A percentile compares a stretch with the other conserved stretches of the same genome.
These are phyloP conservation scores for Saccharomyces hybrid DNA, from an alignment of 1,139 yeast genomes.

Conservation along the genomic window DNA sequence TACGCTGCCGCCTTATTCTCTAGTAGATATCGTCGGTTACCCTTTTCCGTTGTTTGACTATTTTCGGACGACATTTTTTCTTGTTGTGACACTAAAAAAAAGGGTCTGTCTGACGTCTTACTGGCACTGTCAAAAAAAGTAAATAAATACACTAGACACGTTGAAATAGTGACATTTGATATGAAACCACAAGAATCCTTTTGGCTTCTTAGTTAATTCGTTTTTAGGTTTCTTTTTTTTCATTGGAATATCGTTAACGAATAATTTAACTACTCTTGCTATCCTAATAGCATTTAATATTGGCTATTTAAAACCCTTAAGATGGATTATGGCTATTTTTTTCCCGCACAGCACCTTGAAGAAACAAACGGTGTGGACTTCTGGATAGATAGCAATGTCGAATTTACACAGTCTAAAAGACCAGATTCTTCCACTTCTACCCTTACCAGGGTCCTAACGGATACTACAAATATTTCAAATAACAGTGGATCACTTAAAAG, in stretches of 20 bases:
- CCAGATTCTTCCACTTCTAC: neutral
- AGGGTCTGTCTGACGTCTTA: neutral
- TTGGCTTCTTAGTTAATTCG: neutral
- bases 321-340: neutral
- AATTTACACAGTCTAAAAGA: neutral
- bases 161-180: neutral
- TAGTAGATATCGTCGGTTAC: neutral
- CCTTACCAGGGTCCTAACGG: neutral
- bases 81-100: neutral
- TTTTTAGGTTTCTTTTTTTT: neutral
- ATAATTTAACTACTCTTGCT: neutral
- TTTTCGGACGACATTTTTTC: neutral
- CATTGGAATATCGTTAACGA: neutral
- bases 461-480: neutral
- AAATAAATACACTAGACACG: neutral
- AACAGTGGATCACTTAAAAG: neutral
- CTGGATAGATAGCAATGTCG: neutral
- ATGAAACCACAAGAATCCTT: neutral
- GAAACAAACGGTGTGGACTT: neutral
- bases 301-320: neutral
- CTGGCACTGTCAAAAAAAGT: neutral
- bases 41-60: neutral
- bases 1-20: neutral
- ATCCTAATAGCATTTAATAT: neutral
- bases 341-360: neutral